Conservation (phyloP, 352 stramenopile species). For the Nothophytophthora sp. region DNA sequence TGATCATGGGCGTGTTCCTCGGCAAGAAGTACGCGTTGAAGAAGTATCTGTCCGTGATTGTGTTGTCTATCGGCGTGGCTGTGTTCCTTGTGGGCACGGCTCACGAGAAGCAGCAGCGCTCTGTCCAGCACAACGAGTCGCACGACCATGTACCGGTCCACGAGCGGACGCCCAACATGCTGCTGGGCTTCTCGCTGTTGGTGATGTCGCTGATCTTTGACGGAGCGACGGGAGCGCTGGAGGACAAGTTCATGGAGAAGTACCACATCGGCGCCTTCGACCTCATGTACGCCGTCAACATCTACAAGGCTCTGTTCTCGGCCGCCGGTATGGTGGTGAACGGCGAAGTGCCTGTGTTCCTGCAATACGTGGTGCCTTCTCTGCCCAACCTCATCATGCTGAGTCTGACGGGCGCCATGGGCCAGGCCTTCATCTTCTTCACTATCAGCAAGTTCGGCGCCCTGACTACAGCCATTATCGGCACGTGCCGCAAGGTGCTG, state of each 20-base stretch:
- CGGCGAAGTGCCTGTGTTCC: slow-evolving; percentile 60
- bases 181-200: slow-evolving; percentile 67
- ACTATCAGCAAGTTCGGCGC: slow-evolving; percentile 88
- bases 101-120: slow-evolving; percentile 66
- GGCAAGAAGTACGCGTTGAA: slow-evolving; percentile 81
- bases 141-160: slow-evolving; percentile 41
- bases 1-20: slow-evolving; percentile 75
- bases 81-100: slow-evolving; percentile 76
- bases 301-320: slow-evolving; percentile 81
- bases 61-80: slow-evolving; percentile 74
- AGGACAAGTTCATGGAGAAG: slow-evolving; percentile 83
- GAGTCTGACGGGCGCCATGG: slow-evolving; percentile 73
- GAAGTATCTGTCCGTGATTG: slow-evolving; percentile 81
- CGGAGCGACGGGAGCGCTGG: slow-evolving; percentile 72
- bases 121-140: slow-evolving; percentile 41
- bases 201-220: slow-evolving; percentile 80
- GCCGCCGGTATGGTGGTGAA: slow-evolving; percentile 70
- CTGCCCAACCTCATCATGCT: slow-evolving; percentile 69
- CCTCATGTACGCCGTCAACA: slow-evolving; percentile 88
- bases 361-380: slow-evolving; percentile 62
- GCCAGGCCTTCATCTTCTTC: slow-evolving; percentile 88
- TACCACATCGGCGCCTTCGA: slow-evolving; percentile 86
- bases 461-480: slow-evolving; percentile 84
- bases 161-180: slow-evolving; percentile 63
- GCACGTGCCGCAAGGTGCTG: slow-evolving; percentile 84